phyloP scores from a whole-genome alignment of 1,284 basidiomycete genomes.

The Boletellus deceptivus region DNA sequence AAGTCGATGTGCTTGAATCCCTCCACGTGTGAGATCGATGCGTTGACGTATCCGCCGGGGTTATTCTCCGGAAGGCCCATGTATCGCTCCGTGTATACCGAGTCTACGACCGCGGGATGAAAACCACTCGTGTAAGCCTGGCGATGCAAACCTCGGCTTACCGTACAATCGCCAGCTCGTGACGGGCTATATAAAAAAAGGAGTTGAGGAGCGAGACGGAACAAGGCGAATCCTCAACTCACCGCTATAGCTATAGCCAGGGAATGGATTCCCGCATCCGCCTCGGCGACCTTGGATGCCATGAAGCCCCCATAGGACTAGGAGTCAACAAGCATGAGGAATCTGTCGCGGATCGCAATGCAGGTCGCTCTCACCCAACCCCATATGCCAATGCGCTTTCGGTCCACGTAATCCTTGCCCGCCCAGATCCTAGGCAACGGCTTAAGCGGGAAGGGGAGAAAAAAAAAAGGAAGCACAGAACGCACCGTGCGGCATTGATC shows the following conservation, averaged over 20 bases:
- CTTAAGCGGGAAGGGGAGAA: constrained; percentile 4
- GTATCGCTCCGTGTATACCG: constrained; percentile 95
- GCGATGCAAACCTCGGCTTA: constrained; percentile 35
- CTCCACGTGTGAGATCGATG: constrained; percentile 82
- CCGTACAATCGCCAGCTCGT: constrained; percentile 86
- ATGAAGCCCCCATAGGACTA: constrained; percentile 94
- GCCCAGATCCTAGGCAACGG: constrained; percentile 59
- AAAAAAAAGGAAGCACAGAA: constrained; percentile 8
- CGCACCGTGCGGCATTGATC: constrained; percentile 77
- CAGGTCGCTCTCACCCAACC: constrained; percentile 71
- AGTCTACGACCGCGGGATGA: constrained; percentile 49
- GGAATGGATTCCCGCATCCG: constrained; percentile 79
- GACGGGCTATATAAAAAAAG: constrained; percentile 54
- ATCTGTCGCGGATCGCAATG: background rate
- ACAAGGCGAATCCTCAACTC: constrained; percentile 31
- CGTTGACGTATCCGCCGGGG: constrained; percentile 77
- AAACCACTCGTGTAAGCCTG: constrained; percentile 1
- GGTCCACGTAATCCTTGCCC: constrained; percentile 75
- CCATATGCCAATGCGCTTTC: constrained; percentile 87
- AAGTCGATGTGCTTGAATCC: constrained; percentile 81
- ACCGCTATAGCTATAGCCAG: constrained; percentile 89
- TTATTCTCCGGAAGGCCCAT: constrained; percentile 85
- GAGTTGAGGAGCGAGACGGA: background rate
- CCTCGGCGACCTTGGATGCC: constrained; percentile 89
- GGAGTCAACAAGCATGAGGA: constrained; percentile 8